A percentile compares a stretch with the other conserved stretches of the same genome.
Conservation (phyloP, 345 rosid genomes). For the Eucalyptus virginea region DNA sequence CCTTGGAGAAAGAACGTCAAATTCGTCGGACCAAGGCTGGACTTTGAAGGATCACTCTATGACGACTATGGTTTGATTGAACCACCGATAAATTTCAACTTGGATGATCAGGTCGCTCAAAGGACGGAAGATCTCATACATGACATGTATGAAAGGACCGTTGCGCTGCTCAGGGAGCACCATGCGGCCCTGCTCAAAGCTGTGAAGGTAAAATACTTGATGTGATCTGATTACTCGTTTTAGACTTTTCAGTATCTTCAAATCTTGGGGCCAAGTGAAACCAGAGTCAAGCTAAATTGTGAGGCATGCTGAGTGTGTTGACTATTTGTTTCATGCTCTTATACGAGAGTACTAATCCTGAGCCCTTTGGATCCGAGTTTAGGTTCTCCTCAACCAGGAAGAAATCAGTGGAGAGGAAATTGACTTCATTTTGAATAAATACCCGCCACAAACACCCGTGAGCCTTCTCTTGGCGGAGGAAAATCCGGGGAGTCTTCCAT, state of each 20-base stretch:
- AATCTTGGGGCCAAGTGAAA: not conserved
- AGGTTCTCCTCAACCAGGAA: constrained; percentile 69
- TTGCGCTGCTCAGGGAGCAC: constrained; percentile 56
- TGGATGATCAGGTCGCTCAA: constrained; percentile 69
- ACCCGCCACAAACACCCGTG: constrained; percentile 68
- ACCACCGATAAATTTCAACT: constrained; percentile 70
- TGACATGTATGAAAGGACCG: constrained; percentile 48
- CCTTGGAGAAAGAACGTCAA: constrained; percentile 70
- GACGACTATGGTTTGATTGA: constrained; percentile 63
- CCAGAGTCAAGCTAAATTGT: not conserved
- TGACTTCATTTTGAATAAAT: constrained; percentile 57
- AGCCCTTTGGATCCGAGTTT: not conserved
- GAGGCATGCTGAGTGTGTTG: not conserved
- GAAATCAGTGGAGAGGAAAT: constrained; percentile 82
- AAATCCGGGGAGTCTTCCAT: constrained; percentile 61
- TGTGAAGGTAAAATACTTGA: constrained; percentile 41
- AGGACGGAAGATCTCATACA: constrained; percentile 64
- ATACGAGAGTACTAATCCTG: not conserved
- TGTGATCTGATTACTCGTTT: not conserved
- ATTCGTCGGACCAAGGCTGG: constrained; percentile 83
- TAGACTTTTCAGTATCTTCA: not conserved
- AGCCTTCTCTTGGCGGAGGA: constrained; percentile 56
- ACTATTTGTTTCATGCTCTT: not conserved
- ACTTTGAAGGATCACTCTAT: constrained; percentile 90
- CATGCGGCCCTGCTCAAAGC: constrained; percentile 79